Evolutionary conservation across 192 early-diverging fungal species (phyloP).

Genomic region (Allomyces macrogynus): DNA sequence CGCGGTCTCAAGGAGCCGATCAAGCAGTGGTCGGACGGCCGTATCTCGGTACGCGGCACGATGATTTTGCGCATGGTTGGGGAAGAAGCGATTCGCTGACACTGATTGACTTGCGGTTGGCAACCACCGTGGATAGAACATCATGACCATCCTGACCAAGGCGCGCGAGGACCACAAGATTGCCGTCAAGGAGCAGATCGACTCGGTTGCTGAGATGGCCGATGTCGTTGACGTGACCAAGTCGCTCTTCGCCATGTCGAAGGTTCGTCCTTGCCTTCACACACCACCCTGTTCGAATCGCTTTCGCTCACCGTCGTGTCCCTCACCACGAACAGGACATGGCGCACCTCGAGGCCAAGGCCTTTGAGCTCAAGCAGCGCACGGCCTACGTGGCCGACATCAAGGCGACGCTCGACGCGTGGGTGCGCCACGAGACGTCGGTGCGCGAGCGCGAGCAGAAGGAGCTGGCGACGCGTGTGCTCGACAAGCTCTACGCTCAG

Average conservation of each 20-base stretch:
- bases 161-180: constrained; percentile 82
- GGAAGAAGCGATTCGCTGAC: too few species aligned
- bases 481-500: constrained; percentile 52
- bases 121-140: constrained; percentile 23
- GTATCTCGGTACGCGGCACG: constrained; percentile 19
- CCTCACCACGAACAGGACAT: constrained; percentile 36
- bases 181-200: constrained; percentile 72
- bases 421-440: constrained; percentile 87
- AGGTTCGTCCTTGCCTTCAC: constrained; percentile 25
- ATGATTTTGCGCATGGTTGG: too few species aligned
- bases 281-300: too few species aligned
- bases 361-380: constrained; percentile 86
- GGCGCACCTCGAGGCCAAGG: constrained; percentile 78
- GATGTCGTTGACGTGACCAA: constrained; percentile 87
- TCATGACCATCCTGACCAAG: constrained; percentile 56
- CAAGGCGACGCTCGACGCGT: constrained; percentile 77
- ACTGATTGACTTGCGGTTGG: not conserved
- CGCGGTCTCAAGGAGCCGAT: constrained; percentile 61
- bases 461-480: constrained; percentile 61
- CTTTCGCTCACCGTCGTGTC: not conserved
- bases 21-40: constrained; percentile 49
- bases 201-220: constrained; percentile 75
- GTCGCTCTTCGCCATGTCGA: constrained; percentile 80
- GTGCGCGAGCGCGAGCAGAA: constrained; percentile 89
- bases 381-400: constrained; percentile 57